phyloP scores from a whole-genome alignment of 768 basidiomycete genomes.

The Collybiopsis confluens region DNA sequence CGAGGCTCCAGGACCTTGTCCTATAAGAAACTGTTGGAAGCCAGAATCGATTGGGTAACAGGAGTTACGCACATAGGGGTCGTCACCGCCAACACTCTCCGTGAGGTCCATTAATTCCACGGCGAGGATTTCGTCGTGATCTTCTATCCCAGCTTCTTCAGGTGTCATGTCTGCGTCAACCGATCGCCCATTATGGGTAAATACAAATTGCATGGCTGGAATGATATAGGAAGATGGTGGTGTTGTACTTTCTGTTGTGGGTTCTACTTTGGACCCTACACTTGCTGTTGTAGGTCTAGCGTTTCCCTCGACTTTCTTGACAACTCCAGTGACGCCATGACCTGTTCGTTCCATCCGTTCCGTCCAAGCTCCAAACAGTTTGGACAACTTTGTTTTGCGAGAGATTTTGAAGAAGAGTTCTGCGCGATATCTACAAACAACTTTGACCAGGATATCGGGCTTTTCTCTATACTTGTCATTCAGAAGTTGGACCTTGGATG shows the following conservation, averaged over 20 bases:
- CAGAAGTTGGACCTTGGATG: slow-evolving; percentile 73
- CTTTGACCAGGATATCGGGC: slow-evolving; percentile 89
- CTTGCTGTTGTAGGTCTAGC: slow-evolving; percentile 23
- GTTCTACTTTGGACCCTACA: slow-evolving; percentile 10
- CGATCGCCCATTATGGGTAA: slow-evolving; percentile 76
- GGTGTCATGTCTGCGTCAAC: slow-evolving; percentile 81
- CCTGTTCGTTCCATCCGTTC: slow-evolving; percentile 74
- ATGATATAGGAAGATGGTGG: slow-evolving; percentile 10
- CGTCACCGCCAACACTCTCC: slow-evolving; percentile 49
- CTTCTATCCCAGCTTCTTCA: slow-evolving; percentile 84
- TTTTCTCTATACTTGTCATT: slow-evolving; percentile 80
- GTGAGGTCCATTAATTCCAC: slow-evolving; percentile 91
- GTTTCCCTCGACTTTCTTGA: slow-evolving; percentile 18
- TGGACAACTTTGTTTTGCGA: slow-evolving; percentile 80
- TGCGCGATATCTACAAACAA: slow-evolving; percentile 83
- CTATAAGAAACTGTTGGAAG: slow-evolving; percentile 28
- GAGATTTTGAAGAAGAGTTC: slow-evolving; percentile 93
- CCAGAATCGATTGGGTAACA: neutral
- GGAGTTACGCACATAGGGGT: slow-evolving; percentile 51
- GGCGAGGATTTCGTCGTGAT: slow-evolving; percentile 84
- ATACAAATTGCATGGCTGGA: slow-evolving; percentile 72
- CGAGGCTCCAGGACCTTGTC: slow-evolving; percentile 62
- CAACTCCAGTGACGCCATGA: slow-evolving; percentile 38
- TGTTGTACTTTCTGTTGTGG: neutral
- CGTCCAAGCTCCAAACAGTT: slow-evolving; percentile 85